A percentile compares a stretch with the other conserved stretches of the same genome.
Evolutionary conservation across 2,329 filamentous ascomycete genomes (phyloP).

Genomic region (Epichloe uncinata): DNA sequence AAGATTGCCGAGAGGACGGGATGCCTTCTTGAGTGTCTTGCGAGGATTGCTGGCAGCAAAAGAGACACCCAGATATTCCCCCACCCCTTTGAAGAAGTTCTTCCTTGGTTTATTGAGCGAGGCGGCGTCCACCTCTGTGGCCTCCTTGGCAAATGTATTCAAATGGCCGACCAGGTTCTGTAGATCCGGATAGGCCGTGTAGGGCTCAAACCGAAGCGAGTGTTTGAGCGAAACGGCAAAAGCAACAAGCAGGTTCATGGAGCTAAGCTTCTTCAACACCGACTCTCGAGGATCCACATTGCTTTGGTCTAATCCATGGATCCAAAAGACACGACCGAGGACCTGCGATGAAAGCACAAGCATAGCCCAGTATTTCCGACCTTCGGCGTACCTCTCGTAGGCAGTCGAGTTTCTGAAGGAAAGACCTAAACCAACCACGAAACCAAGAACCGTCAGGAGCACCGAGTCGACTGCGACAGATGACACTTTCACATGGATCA

Average conservation of each 20-base stretch:
- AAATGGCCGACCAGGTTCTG: constrained; percentile 56
- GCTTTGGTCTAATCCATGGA: constrained; percentile 52
- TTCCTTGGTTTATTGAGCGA: constrained; percentile 24
- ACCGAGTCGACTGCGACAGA: constrained; percentile 27
- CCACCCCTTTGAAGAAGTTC: constrained; percentile 50
- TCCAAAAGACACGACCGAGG: constrained; percentile 70
- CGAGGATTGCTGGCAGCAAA: constrained; percentile 69
- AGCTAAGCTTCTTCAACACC: constrained; percentile 56
- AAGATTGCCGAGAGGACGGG: constrained; percentile 65
- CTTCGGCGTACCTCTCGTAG: constrained; percentile 59
- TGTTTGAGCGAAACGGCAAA: constrained; percentile 72
- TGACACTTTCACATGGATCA: constrained; percentile 29
- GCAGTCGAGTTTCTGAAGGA: constrained; percentile 67
- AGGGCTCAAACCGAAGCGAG: constrained; percentile 71
- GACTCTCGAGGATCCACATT: constrained; percentile 45
- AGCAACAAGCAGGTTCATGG: constrained; percentile 65
- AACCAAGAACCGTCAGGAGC: constrained; percentile 64
- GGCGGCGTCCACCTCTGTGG: constrained; percentile 27
- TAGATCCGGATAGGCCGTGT: constrained; percentile 63
- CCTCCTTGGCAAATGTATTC: constrained; percentile 56
- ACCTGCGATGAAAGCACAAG: constrained; percentile 49
- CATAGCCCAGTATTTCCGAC: constrained; percentile 48
- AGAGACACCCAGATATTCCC: constrained; percentile 62
- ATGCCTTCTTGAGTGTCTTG: constrained; percentile 60
- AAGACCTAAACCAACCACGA: constrained; percentile 66